These are phyloP conservation scores for Ophiocordyceps unilateralis DNA, from an alignment of 2,329 filamentous ascomycete species.

Conservation along the genomic window DNA sequence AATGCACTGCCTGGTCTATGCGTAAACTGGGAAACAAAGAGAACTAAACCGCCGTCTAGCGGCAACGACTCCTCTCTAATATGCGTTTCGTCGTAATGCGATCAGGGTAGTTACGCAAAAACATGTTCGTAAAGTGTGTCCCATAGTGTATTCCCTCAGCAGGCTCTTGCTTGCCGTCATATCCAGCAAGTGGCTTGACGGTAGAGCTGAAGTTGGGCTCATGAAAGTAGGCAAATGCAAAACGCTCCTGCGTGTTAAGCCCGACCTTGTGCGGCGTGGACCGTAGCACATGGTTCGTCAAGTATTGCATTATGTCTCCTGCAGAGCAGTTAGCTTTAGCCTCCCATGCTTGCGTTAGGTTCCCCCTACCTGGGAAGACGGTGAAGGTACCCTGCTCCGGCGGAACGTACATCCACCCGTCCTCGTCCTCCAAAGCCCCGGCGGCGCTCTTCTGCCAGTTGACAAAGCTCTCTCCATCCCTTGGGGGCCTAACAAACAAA, in stretches of 20 bases:
- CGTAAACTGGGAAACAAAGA: no score
- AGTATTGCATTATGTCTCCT: constrained; percentile 35
- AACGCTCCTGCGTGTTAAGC: constrained; percentile 27
- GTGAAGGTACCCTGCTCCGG: constrained; percentile 26
- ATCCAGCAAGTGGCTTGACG: constrained; percentile 22
- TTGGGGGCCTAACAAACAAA: constrained; percentile 27
- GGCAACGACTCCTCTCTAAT: not conserved
- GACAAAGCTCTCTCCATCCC: constrained; percentile 19
- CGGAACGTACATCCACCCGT: constrained; percentile 29
- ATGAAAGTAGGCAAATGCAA: constrained; percentile 32
- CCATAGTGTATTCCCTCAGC: constrained; percentile 29
- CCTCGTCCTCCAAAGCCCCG: constrained; percentile 24
- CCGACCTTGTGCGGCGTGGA: constrained; percentile 34
- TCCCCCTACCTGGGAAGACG: constrained; percentile 25
- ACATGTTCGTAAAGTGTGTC: constrained; percentile 35
- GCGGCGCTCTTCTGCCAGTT: constrained; percentile 29
- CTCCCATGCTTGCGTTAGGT: not conserved
- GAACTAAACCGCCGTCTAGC: no score
- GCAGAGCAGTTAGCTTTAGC: not conserved
- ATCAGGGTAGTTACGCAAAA: constrained; percentile 29
- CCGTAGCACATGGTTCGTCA: constrained; percentile 25
- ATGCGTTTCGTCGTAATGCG: constrained; percentile 24
- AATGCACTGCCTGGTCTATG: no score
- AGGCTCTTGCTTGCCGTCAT: constrained; percentile 13
- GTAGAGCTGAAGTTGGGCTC: constrained; percentile 30